Conservation (phyloP, 768 basidiomycete genomes). For the Auriscalpium orientale region DNA sequence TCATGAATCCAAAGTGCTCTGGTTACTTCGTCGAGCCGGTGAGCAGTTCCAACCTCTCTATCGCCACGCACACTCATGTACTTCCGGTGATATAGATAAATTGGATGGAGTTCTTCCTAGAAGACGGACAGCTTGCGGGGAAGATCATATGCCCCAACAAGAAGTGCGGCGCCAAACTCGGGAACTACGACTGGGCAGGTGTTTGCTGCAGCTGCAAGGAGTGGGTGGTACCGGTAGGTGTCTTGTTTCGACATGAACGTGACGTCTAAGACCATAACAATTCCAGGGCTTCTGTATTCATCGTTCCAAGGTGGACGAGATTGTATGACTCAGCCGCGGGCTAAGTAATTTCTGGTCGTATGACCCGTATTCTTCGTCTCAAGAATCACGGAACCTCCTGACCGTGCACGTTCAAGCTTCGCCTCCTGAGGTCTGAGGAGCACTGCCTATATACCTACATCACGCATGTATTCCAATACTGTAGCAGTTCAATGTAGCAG, state of each 20-base stretch:
- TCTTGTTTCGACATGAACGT: background rate
- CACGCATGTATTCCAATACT: too few species aligned
- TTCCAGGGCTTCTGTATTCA: conserved; percentile 48
- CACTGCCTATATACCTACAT: too few species aligned
- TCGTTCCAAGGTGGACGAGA: conserved; percentile 48
- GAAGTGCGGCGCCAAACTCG: conserved; percentile 86
- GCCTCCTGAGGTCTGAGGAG: too few species aligned
- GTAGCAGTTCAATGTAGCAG: too few species aligned
- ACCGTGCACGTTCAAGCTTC: too few species aligned
- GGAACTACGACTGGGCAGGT: conserved; percentile 97
- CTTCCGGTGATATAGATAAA: conserved; percentile 46
- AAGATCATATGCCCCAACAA: conserved; percentile 91
- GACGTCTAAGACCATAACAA: background rate
- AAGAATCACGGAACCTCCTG: too few species aligned
- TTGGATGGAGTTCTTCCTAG: conserved; percentile 89
- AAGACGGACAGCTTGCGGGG: conserved; percentile 70
- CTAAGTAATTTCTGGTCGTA: too few species aligned
- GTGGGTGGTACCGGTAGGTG: conserved; percentile 85
- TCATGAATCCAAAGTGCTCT: conserved; percentile 79
- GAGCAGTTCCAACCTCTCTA: conserved; percentile 20
- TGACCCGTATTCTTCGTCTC: too few species aligned
- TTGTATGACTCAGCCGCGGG: conserved; percentile 18
- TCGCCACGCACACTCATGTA: background rate
- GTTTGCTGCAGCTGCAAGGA: conserved; percentile 84
- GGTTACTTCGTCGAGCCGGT: conserved; percentile 98